Conservation (phyloP, 2,329 filamentous ascomycete genomes). For the Geosmithia morbida region DNA sequence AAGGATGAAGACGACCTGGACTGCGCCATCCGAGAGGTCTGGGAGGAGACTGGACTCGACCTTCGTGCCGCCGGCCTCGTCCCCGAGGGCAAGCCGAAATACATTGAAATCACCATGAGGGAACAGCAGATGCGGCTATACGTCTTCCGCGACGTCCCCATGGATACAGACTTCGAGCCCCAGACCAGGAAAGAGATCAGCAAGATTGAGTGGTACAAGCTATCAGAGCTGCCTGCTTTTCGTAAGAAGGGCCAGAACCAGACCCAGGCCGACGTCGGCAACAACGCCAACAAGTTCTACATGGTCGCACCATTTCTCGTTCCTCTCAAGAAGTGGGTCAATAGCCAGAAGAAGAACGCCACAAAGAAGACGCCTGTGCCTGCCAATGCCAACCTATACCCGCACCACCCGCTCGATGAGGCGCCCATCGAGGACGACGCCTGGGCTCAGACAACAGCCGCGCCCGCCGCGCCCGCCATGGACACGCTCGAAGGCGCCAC, state of each 20-base stretch:
- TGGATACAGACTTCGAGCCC: conserved; percentile 77
- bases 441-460: conserved; percentile 14
- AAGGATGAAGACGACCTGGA: conserved; percentile 90
- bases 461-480: conserved; percentile 11
- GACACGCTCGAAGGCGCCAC: conserved; percentile 36
- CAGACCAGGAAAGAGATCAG: conserved; percentile 94
- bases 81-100: conserved; percentile 58
- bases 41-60: conserved; percentile 91
- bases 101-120: conserved; percentile 77
- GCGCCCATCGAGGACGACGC: conserved; percentile 48
- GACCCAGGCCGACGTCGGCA: conserved; percentile 17
- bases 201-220: conserved; percentile 87
- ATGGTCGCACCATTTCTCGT: conserved; percentile 93
- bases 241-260: conserved; percentile 47
- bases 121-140: conserved; percentile 90
- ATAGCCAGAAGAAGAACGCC: conserved; percentile 67
- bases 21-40: conserved; percentile 87
- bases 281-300: conserved; percentile 80
- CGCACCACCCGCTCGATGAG: conserved; percentile 33
- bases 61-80: conserved; percentile 63
- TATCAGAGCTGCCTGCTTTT: conserved; percentile 75
- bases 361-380: conserved; percentile 25
- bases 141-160: conserved; percentile 77
- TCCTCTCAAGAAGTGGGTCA: conserved; percentile 78
- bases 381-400: conserved; percentile 24